These are phyloP conservation scores for Fusarium fracticaudum DNA, from an alignment of 2,329 filamentous ascomycete species.

Conservation along the genomic window DNA sequence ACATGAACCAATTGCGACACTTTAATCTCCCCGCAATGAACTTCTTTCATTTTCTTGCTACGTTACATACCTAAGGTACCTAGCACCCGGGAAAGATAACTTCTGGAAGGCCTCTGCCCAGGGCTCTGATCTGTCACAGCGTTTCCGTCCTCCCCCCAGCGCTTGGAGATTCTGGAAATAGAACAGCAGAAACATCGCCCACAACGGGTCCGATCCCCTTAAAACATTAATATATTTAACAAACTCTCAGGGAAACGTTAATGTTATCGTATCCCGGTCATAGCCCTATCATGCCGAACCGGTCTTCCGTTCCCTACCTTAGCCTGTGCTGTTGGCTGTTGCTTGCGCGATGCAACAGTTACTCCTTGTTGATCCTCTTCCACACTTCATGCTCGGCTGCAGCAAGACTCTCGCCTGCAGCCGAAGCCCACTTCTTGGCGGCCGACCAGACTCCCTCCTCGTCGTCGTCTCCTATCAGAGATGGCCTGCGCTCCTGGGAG, in stretches of 20 bases:
- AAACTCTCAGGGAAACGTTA: conserved; percentile 32
- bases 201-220: conserved; percentile 32
- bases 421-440: conserved; percentile 66
- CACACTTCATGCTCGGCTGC: conserved; percentile 70
- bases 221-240: conserved; percentile 38
- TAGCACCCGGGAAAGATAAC: conserved; percentile 2
- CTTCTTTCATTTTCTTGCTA: conserved; percentile 28
- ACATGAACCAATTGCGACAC: conserved; percentile 39
- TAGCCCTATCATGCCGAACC: conserved; percentile 30
- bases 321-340: neutral
- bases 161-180: conserved; percentile 39
- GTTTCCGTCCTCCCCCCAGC: conserved; percentile 24
- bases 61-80: conserved; percentile 10
- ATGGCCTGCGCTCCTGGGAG: conserved; percentile 35
- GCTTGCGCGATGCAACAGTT: conserved; percentile 25
- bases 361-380: conserved; percentile 70
- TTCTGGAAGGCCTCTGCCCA: conserved; percentile 7
- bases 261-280: conserved; percentile 22
- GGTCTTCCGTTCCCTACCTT: conserved; percentile 9
- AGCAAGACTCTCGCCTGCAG: conserved; percentile 66
- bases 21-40: conserved; percentile 32
- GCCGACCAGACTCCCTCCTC: conserved; percentile 63
- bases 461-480: conserved; percentile 41
- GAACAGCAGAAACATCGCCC: conserved; percentile 36
- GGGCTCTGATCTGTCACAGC: conserved; percentile 2